These are phyloP conservation scores for Oenanthe javanica DNA, from an alignment of 140 eudicot genomes.

Conservation along the genomic window DNA sequence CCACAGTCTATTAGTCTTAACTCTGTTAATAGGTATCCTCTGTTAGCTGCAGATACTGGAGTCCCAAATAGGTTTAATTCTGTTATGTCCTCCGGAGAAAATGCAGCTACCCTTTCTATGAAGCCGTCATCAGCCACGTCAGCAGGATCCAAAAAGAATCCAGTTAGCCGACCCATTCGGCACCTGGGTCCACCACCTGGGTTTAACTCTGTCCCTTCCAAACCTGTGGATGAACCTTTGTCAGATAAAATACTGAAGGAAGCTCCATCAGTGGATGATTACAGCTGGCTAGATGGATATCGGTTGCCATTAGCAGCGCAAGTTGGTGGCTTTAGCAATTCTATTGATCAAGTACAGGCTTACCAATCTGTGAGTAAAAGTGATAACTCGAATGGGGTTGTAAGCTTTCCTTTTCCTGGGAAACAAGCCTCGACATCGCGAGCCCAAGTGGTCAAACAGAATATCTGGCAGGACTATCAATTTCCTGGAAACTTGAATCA, in stretches of 20 bases:
- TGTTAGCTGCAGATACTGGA: constrained; percentile 31
- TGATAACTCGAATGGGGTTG: constrained; percentile 42
- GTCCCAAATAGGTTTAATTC: constrained; percentile 54
- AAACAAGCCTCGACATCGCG: constrained; percentile 55
- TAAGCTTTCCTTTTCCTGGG: constrained; percentile 90
- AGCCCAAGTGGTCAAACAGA: constrained; percentile 30
- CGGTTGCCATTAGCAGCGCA: constrained; percentile 42
- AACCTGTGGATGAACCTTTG: constrained; percentile 31
- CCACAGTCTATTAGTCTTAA: constrained; percentile 32
- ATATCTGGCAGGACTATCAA: constrained; percentile 53
- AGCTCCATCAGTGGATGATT: constrained; percentile 56
- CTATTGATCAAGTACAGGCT: constrained; percentile 35
- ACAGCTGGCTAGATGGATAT: constrained; percentile 90
- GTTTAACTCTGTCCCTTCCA: constrained; percentile 43
- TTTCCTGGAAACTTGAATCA: constrained; percentile 32
- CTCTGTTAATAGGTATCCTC: constrained; percentile 20
- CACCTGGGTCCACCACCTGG: constrained; percentile 97
- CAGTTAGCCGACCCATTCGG: constrained; percentile 84
- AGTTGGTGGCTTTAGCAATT: constrained; percentile 38
- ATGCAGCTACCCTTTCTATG: constrained; percentile 26
- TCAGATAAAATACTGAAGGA: constrained; percentile 17
- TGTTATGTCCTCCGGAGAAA: constrained; percentile 37
- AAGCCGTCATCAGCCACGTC: constrained; percentile 28
- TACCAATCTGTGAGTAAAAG: constrained; percentile 38
- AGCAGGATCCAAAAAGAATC: constrained; percentile 40